phyloP scores from a whole-genome alignment of 1,139 yeast genomes.

The Saccharomyces hybrid region DNA sequence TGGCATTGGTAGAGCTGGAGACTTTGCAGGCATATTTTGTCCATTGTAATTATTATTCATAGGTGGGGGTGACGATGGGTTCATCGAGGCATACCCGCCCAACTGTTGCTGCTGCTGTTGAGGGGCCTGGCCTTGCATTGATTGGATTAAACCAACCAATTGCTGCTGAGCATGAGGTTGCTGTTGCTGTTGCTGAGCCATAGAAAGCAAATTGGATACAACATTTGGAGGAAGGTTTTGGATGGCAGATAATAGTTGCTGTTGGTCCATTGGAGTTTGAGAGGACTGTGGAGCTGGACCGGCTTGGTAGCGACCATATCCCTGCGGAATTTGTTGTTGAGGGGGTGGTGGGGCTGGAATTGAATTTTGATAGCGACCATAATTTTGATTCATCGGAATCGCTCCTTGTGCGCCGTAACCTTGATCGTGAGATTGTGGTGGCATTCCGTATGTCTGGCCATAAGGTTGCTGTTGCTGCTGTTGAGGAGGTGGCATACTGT shows the following conservation, averaged over 20 bases:
- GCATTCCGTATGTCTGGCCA: slow-evolving; percentile 8
- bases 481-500: slow-evolving; percentile 15
- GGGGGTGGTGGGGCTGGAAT: slow-evolving; percentile 31
- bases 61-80: slow-evolving; percentile 1
- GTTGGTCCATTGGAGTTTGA: slow-evolving; percentile 30
- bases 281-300: slow-evolving; percentile 23
- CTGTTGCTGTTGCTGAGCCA: slow-evolving; percentile 36
- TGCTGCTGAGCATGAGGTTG: slow-evolving; percentile 27
- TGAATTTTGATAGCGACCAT: slow-evolving; percentile 26
- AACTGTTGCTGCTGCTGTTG: slow-evolving; percentile 12
- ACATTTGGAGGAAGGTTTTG: slow-evolving; percentile 48
- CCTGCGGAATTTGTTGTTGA: slow-evolving; percentile 22
- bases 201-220: slow-evolving; percentile 42
- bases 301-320: slow-evolving; percentile 23
- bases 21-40: neutral
- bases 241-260: slow-evolving; percentile 34
- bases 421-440: slow-evolving; percentile 10
- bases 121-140: slow-evolving; percentile 17
- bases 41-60: slow-evolving; percentile 1
- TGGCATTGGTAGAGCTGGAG: slow-evolving; percentile 5
- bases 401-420: slow-evolving; percentile 7
- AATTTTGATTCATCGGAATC: slow-evolving; percentile 14
- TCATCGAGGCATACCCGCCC: slow-evolving; percentile 3
- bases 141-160: slow-evolving; percentile 26
- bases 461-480: slow-evolving; percentile 6